Conservation (phyloP, 1,284 basidiomycete species). For the Austroboletus olivaceoglutinosus region DNA sequence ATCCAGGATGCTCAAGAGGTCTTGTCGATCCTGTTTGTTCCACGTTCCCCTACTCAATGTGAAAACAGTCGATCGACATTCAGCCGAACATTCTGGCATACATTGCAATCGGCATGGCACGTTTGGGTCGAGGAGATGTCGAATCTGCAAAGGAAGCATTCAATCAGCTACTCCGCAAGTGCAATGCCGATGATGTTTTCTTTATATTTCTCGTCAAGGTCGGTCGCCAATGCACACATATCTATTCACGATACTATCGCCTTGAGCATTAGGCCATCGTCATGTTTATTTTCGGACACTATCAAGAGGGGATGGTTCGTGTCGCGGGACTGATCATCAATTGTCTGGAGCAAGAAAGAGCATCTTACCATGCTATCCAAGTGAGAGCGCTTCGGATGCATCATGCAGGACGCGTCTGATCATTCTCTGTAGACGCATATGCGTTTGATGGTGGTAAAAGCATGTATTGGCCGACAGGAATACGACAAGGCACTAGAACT, state of each 20-base stretch:
- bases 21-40: not conserved
- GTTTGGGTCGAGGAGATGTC: not conserved
- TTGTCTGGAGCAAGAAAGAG: not conserved
- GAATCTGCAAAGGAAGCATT: not conserved
- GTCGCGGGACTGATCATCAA: not conserved
- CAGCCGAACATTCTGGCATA: not conserved
- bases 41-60: not conserved
- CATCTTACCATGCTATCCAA: not conserved
- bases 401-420: not conserved
- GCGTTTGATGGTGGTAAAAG: no score
- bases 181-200: not conserved
- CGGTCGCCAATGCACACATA: not conserved
- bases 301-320: not conserved
- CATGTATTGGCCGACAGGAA: not conserved
- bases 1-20: not conserved
- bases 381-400: not conserved
- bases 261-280: not conserved
- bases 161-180: not conserved
- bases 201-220: not conserved
- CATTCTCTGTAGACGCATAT: not conserved
- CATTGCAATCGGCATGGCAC: not conserved
- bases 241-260: not conserved
- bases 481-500: not conserved
- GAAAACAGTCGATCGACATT: not conserved
- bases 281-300: not conserved